Conservation (phyloP, 345 rosid genomes). For the Citrus glauca region DNA sequence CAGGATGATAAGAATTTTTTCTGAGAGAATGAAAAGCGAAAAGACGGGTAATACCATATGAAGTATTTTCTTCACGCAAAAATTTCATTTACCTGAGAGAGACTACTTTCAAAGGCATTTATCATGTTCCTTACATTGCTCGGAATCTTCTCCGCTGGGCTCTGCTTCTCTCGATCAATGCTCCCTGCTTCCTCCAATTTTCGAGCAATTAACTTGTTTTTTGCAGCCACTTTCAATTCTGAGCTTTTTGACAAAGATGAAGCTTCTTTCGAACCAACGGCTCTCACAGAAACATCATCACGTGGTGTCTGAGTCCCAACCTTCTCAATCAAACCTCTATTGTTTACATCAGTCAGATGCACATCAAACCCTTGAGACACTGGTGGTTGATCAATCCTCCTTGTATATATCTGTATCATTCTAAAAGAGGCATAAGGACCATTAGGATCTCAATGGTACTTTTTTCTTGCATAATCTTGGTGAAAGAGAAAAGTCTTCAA, state of each 20-base stretch:
- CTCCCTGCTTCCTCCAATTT: conserved; percentile 9
- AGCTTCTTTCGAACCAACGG: conserved; percentile 19
- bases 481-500: conserved; percentile 12
- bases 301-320: conserved; percentile 14
- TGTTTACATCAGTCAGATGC: conserved; percentile 13
- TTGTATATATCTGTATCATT: conserved; percentile 36
- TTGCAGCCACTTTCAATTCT: conserved; percentile 17
- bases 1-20: background rate
- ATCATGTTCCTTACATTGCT: conserved; percentile 74
- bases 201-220: conserved; percentile 6
- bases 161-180: conserved; percentile 24
- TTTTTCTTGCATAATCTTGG: background rate
- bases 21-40: background rate
- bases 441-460: conserved; percentile 25
- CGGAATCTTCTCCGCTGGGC: conserved; percentile 32
- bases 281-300: conserved; percentile 17
- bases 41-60: background rate
- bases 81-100: conserved; percentile 50
- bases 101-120: conserved; percentile 63
- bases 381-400: conserved; percentile 18
- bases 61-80: conserved; percentile 1
- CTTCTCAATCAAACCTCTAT: conserved; percentile 9
- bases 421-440: conserved; percentile 33
- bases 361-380: conserved; percentile 1
- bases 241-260: background rate